phyloP scores from a whole-genome alignment of 352 stramenopile species.

The Phytopythium cucurbitacearum region DNA sequence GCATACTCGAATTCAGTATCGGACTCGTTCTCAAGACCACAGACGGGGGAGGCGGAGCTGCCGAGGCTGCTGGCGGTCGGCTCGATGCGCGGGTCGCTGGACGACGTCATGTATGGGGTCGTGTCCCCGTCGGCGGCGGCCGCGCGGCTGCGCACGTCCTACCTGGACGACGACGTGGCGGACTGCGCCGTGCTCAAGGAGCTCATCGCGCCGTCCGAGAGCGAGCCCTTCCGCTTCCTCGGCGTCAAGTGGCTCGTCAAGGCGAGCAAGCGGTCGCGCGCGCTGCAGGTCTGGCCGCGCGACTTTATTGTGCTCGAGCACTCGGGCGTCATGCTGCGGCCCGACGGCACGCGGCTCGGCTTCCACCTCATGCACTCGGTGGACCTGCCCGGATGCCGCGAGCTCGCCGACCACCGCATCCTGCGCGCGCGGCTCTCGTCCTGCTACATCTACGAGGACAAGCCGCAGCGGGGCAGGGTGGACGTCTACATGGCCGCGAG shows the following conservation, averaged over 20 bases:
- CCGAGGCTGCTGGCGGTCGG: slow-evolving; percentile 24
- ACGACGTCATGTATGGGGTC: slow-evolving; percentile 56
- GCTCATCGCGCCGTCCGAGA: slow-evolving; percentile 28
- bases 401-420: slow-evolving; percentile 24
- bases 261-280: slow-evolving; percentile 12
- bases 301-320: slow-evolving; percentile 30
- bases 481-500: slow-evolving; percentile 44
- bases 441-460: slow-evolving; percentile 31
- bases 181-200: slow-evolving; percentile 36
- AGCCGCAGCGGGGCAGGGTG: slow-evolving; percentile 8
- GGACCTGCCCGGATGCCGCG: slow-evolving; percentile 27
- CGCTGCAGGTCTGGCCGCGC: slow-evolving; percentile 18
- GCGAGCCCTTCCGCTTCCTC: slow-evolving; percentile 44
- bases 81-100: slow-evolving; percentile 24
- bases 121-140: slow-evolving; percentile 26
- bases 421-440: slow-evolving; percentile 35
- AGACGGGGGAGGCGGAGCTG: slow-evolving; percentile 2
- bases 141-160: slow-evolving; percentile 32
- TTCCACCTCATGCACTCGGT: slow-evolving; percentile 44
- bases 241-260: slow-evolving; percentile 52
- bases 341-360: slow-evolving; percentile 25
- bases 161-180: slow-evolving; percentile 32
- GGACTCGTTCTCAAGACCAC: too few species aligned
- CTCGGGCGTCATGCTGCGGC: slow-evolving; percentile 17
- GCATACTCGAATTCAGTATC: too few species aligned